Base-by-base conservation (phyloP, 106 monocot species). In the Dioscorea alata region DNA sequence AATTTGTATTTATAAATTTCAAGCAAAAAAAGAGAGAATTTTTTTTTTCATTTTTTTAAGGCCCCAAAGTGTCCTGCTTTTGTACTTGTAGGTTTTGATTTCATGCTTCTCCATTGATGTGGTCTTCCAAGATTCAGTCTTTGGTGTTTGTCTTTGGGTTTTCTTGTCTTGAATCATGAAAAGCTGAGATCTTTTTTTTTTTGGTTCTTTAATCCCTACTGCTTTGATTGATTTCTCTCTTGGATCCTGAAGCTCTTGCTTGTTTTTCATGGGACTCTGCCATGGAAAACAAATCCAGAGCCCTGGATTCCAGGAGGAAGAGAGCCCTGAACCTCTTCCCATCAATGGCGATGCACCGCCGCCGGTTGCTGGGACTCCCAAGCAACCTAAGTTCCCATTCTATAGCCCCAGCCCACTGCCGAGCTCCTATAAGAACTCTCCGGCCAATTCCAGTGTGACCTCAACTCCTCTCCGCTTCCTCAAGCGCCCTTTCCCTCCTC, bases 401-500 rank as follows among this genome's bases (percentile, higher is more conserved):
- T 82, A 72, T 60, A 82, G 73, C 75, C 81, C 81, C 23, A 76
- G 81, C 59, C 81, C 81, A 16, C 56, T 80, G 50, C 74, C 65
- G 18, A 15, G 63, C 60, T 80, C 74, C 6, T 74, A 69, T 69
- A 82, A 82, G 69, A 63, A 49, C 57, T 82, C 81, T 4, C 81
- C 81, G 8, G 75, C 63, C 10, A 61, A 65, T 57, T 67, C 70
- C 5, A 62, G 76, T 59, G 33, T 59, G 10, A 77, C 23, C 50
- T 82, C 78, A 13, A 86, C 86, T 0, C 90, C 90, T 23, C 48
- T 64, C 23, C 71, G 83, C 33, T 61, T 90, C 66, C 83, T 90
- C 33, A 77, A 83, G 70, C 68, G 85, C 19, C 90, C 85, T 13
- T 90, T 85, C 64, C 85, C 83, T 0, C 85, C 85, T 28, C 83